phyloP scores from a whole-genome alignment of 345 rosid genomes.

The Pistacia atlantica region DNA sequence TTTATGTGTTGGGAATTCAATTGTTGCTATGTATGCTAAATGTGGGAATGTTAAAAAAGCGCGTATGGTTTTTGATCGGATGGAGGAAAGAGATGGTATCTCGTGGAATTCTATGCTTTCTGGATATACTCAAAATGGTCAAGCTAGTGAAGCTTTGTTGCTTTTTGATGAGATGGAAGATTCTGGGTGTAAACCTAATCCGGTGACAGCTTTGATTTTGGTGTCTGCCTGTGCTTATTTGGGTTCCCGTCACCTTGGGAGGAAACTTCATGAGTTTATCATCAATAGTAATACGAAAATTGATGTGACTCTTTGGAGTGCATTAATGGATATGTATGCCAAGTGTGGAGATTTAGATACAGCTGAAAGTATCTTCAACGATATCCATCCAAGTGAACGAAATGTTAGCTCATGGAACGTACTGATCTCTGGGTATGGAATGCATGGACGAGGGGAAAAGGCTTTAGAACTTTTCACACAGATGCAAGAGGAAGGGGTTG shows the following conservation, averaged over 20 bases:
- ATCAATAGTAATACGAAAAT: constrained; percentile 31
- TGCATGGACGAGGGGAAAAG: constrained; percentile 49
- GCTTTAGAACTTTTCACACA: constrained; percentile 45
- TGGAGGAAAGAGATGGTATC: constrained; percentile 44
- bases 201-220: constrained; percentile 55
- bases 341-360: constrained; percentile 62
- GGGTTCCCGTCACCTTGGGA: constrained; percentile 46
- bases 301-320: constrained; percentile 40
- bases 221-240: constrained; percentile 56
- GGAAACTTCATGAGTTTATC: constrained; percentile 39
- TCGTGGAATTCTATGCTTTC: constrained; percentile 69
- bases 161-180: constrained; percentile 50
- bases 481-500: constrained; percentile 46
- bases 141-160: constrained; percentile 48
- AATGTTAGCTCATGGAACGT: constrained; percentile 52
- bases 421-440: constrained; percentile 57
- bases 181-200: constrained; percentile 33
- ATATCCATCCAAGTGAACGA: constrained; percentile 29
- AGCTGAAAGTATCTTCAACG: constrained; percentile 42
- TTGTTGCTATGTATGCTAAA: constrained; percentile 52
- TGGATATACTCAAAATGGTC: constrained; percentile 54
- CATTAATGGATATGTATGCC: constrained; percentile 58
- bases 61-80: constrained; percentile 45
- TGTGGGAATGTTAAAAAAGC: constrained; percentile 44
- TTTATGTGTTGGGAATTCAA: constrained; percentile 46